These are phyloP conservation scores for Saturnispora dispora DNA, from an alignment of 805 yeast species.

Conservation along the genomic window DNA sequence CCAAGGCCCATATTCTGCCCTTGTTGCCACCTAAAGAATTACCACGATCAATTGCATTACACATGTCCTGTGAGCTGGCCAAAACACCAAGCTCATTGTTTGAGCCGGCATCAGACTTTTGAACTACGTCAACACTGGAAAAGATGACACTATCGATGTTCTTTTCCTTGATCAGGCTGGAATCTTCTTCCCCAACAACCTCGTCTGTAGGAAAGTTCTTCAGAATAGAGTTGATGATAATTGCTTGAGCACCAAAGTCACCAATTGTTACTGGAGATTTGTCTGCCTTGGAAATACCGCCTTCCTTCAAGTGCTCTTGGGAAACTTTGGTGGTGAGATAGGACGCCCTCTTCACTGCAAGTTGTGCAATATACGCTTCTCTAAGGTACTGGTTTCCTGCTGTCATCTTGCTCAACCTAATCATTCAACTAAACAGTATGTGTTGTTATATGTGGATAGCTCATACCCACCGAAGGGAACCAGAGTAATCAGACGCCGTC, in stretches of 20 bases:
- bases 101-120: constrained; percentile 32
- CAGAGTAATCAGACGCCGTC: background rate
- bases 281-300: constrained; percentile 69
- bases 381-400: constrained; percentile 32
- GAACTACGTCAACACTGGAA: constrained; percentile 46
- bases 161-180: constrained; percentile 52
- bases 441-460: background rate
- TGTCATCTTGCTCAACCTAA: background rate
- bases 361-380: constrained; percentile 73
- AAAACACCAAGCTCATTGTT: constrained; percentile 34
- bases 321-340: constrained; percentile 57
- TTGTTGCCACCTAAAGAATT: constrained; percentile 64
- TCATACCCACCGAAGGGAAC: background rate
- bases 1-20: constrained; percentile 94
- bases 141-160: constrained; percentile 48
- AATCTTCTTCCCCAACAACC: constrained; percentile 92
- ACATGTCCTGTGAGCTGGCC: constrained; percentile 38
- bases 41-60: constrained; percentile 69
- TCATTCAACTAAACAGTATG: background rate
- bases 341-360: constrained; percentile 87
- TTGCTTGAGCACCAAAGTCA: constrained; percentile 93
- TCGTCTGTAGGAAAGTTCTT: constrained; percentile 75
- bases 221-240: constrained; percentile 75
- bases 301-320: constrained; percentile 39
- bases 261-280: constrained; percentile 94